Evolutionary conservation across 2,329 filamentous ascomycete species (phyloP), one percentile per base, ranked within the genome.

Genomic region (Rhexocercosporidium sp.): DNA sequence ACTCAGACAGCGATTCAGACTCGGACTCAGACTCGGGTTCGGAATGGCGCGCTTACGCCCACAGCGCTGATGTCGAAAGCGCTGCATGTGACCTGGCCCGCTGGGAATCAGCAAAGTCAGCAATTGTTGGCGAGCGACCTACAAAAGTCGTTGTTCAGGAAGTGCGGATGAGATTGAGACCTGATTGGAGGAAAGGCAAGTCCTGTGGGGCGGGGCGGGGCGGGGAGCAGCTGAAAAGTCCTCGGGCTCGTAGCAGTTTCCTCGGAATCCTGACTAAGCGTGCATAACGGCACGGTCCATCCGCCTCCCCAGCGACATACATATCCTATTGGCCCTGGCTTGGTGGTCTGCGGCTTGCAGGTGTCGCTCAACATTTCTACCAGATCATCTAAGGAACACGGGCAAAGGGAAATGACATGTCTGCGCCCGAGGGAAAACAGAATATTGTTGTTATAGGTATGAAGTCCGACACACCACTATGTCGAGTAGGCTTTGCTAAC

Each of bases 361-460:
- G 25, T 22, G 47, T 20, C 47, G 47, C 47, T 51, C 47, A 18
- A 22, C 47, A 51, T 4, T 51, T 3, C 47, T 51, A 51, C 18
- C 18, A 51, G 47, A 51, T 11, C 47, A 18, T 31, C 34, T 22
- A 25, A 57, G 53, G 29, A 57, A 51, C 59, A 62, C 59, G 44
- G 46, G 59, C 46, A 62, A 62, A 51, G 29, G 22, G n/a, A 54
- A 44, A 27, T 41, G 49, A 47, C 44, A 67, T 67, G 66, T 64
- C 66, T 64, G 51, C 57, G 27, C 34, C 56, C 31, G 37, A 66
- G 53, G 63, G 64, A 44, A 53, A 63, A 54, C 62, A 69, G 56
- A 66, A 72, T 59, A 72, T 72, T 70, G 62, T 72, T 41, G 66
- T 72, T 39, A 66, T 72, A 67, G 71, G 71, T 72, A 69, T 39